Percentiles rank a stretch among this genome's conserved stretches.
These are phyloP conservation scores for Mesotaenium endlicherianum DNA, from an alignment of 139 green algal species.

Conservation along the genomic window DNA sequence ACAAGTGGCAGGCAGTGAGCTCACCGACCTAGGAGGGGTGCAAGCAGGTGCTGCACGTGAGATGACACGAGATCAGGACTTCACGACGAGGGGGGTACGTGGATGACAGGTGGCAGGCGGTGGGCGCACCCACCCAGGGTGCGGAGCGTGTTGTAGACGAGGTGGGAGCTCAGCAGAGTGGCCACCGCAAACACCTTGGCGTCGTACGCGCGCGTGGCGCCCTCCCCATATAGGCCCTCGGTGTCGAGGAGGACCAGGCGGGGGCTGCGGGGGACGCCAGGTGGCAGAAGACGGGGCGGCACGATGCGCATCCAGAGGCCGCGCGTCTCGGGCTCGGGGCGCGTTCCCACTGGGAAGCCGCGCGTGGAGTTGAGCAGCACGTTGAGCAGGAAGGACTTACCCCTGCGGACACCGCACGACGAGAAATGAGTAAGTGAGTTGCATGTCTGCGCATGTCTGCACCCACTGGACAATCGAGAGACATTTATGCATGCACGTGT, in stretches of 20 bases:
- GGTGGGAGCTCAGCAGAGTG: background rate
- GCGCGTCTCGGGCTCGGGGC: conserved; percentile 14
- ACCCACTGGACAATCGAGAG: background rate
- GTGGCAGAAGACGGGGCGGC: background rate
- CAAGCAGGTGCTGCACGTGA: too few species aligned
- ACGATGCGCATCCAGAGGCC: conserved; percentile 18
- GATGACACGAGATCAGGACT: background rate
- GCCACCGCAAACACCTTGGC: conserved; percentile 35
- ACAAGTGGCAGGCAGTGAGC: too few species aligned
- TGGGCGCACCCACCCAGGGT: conserved; percentile 1
- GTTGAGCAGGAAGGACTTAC: conserved; percentile 46
- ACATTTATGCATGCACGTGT: background rate
- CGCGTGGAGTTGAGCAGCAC: conserved; percentile 25
- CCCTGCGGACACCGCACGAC: conserved; percentile 12
- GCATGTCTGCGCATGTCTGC: background rate
- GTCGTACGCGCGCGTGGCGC: background rate
- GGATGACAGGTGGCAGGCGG: background rate
- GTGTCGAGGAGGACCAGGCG: conserved; percentile 22
- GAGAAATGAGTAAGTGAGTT: background rate
- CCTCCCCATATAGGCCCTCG: conserved; percentile 33
- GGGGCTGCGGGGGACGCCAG: background rate
- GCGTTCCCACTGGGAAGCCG: conserved; percentile 21
- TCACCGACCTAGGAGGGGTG: too few species aligned
- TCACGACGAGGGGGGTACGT: background rate
- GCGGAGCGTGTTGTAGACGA: conserved; percentile 29